Base-by-base conservation (phyloP, 148 eudicot genomes). In the Salicornia ramosissima region DNA sequence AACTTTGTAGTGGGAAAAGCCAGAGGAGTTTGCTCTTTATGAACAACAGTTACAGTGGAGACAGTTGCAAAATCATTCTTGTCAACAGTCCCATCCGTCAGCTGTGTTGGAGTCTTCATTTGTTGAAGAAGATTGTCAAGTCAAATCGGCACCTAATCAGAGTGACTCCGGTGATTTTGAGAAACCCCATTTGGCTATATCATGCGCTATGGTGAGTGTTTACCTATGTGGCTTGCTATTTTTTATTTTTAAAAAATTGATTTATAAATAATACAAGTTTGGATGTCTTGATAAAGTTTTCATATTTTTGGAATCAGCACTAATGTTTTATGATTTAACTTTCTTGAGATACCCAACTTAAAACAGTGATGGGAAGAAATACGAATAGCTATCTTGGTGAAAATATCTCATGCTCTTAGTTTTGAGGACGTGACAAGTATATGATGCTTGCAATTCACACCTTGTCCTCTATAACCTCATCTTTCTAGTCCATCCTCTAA, bases 1-100 rank as follows among this genome's bases (percentile, higher is more conserved):
- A 43, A 43, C 50, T 71, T 55, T 67, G 59, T 75, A 88, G 97
- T 90, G 97, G 97, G 94, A 86, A 78, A 88, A 90, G 74, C 97
- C 97, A 18, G 81, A 80, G 74, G 92, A 88, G 69, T 90, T 85
- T 65, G 74, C 80, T 59, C 47, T 77, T 15, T 81, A 79, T 80
- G 95, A 90, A 79, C 78, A 78, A 79, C 80, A 76, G 58, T 56
- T 82, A 21, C 80, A 55, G 59, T 77, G 66, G 64, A 78, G 58
- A 61, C 79, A 69, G 65, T 67, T 74, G 73, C 82, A 74, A 22
- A 69, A 31, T 54, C 46, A 57, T 39, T 65, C 79, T 75, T 10
- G 42, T 39, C 68, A 58, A 75, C 74, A 74, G 42, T 60, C 64
- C 18, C 74, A 59, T 56, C 53, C 59, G 6, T 65, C 74, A 34